A percentile compares a stretch with the other conserved stretches of the same genome.
Evolutionary conservation across 177 flowering plant genomes (phyloP).

Genomic region (Vitis hybrid): DNA sequence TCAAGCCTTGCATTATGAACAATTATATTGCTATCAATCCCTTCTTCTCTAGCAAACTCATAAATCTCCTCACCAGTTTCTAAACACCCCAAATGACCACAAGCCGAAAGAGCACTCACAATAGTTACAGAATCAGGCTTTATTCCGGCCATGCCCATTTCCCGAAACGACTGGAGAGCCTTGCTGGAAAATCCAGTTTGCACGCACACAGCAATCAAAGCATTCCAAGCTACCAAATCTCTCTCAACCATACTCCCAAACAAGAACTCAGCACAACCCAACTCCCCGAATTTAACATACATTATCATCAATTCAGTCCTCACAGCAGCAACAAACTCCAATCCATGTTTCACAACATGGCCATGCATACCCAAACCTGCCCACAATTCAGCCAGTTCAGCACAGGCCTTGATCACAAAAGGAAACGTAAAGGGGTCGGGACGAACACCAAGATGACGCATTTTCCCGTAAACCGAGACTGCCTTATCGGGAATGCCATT

Average conservation of each 20-base stretch:
- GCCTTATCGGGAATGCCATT: slow-evolving; percentile 19
- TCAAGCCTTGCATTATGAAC: slow-evolving; percentile 41
- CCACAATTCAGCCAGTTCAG: slow-evolving; percentile 15
- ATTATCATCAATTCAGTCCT: slow-evolving; percentile 37
- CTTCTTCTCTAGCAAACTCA: slow-evolving; percentile 12
- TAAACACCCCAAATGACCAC: slow-evolving; percentile 41
- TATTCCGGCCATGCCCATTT: slow-evolving; percentile 27
- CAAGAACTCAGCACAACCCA: slow-evolving; percentile 34
- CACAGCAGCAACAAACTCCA: slow-evolving; percentile 30
- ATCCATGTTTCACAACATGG: slow-evolving; percentile 32
- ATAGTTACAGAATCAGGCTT: slow-evolving; percentile 36
- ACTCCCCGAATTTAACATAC: slow-evolving; percentile 30
- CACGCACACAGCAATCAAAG: slow-evolving; percentile 35
- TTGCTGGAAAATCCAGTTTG: slow-evolving; percentile 33
- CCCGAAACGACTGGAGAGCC: slow-evolving; percentile 27
- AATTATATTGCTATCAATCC: slow-evolving; percentile 26
- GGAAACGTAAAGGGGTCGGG: slow-evolving; percentile 38
- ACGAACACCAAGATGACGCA: slow-evolving; percentile 28
- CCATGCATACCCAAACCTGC: slow-evolving; percentile 23
- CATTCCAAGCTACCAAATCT: slow-evolving; percentile 49
- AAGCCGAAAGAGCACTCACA: slow-evolving; percentile 40
- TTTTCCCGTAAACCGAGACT: slow-evolving; percentile 17
- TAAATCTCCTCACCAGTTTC: slow-evolving; percentile 32
- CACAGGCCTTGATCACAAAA: slow-evolving; percentile 33
- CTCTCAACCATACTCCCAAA: slow-evolving; percentile 31